Evolutionary conservation across 148 eudicot genomes (phyloP), one percentile per base, ranked within the genome.

Genomic region (Cornus suecica): DNA sequence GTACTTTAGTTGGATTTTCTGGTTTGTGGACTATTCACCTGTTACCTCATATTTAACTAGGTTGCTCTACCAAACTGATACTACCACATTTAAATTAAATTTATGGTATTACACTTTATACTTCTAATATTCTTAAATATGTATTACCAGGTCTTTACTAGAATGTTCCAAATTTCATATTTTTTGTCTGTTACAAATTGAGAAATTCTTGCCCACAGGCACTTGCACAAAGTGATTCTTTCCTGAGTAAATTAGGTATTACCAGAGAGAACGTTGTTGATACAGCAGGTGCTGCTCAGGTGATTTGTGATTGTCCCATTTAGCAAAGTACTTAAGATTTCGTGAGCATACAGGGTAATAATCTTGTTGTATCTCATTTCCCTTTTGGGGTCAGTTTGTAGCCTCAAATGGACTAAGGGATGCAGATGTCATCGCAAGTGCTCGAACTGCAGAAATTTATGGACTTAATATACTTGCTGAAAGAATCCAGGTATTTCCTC

Each of bases 211-310:
- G 16, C 70, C 9, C 65, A 18, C 75, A 87, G 90, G 90, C 90
- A 76, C 86, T 87, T 80, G 88, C 88, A 65, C 86, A 85, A 62
- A 83, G 87, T 78, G 90, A 87, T 72, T 79, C 77, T 68, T 67
- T 84, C 66, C 78, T 87, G 58, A 79, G 73, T 68, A 83, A 87
- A 75, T 79, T 82, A 28, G 83, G 88, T 71, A 84, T 83, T 31
- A 80, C 82, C 15, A 87, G 88, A 77, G 79, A 85, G 83, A 82
- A 80, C 22, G 83, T 85, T 29, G 88, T 79, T 77, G 90, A 85
- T 69, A 78, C 88, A 56, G 90, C 90, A 68, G 84, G 80, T 76
- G 90, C 90, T 48, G 90, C 90, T 54, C 79, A 87, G 88, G 90
- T 87, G 76, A 76, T 65, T 13, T 71, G 26, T 0, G 31, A 7